Conservation (phyloP, 108 stramenopile genomes). For the Poteriospumella lacustris region DNA sequence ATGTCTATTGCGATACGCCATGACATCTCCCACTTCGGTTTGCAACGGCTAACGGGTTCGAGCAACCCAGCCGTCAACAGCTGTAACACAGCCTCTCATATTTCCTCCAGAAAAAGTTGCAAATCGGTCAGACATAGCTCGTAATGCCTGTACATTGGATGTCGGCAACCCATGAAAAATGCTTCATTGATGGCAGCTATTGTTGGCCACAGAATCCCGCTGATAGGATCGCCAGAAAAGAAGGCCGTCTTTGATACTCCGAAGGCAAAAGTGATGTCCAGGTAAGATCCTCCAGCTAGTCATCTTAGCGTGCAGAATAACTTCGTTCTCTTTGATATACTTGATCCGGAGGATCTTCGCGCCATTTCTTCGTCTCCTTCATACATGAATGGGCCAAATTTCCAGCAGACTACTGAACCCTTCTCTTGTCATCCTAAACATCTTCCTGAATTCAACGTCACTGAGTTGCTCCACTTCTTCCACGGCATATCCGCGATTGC, state of each 20-base stretch:
- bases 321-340: background rate
- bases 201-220: conserved; percentile 15
- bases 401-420: background rate
- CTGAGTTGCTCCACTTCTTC: background rate
- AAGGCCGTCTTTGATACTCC: conserved; percentile 3
- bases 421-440: background rate
- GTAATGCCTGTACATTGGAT: too few relatives aligned
- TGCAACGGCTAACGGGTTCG: background rate
- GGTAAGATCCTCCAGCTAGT: conserved; percentile 6
- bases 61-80: background rate
- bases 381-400: background rate
- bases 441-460: background rate
- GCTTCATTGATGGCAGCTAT: background rate
- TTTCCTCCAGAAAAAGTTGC: too few relatives aligned
- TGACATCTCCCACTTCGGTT: background rate
- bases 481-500: background rate
- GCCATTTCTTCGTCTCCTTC: background rate
- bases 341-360: background rate
- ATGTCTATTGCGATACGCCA: background rate
- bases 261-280: background rate
- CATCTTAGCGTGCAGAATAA: background rate
- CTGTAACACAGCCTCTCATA: background rate
- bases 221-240: background rate
- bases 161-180: background rate
- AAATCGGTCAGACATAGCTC: too few relatives aligned